phyloP scores from a whole-genome alignment of 2,329 filamentous ascomycete genomes.

The Domatiomyces catenatus region DNA sequence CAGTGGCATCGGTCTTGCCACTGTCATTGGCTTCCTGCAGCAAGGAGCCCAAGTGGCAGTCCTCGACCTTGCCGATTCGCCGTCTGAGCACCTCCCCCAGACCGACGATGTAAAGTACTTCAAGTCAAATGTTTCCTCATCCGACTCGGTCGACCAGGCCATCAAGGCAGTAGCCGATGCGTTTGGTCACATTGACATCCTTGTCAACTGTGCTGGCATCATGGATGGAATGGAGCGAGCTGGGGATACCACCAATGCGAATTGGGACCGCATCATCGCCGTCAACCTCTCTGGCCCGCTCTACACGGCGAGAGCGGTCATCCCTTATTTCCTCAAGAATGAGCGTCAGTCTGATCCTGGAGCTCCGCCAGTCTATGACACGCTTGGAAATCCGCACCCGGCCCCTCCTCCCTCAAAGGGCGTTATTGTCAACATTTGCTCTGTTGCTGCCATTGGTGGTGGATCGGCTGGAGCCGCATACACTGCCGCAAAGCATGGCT shows the following conservation, averaged over 20 bases:
- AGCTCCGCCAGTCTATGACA: slow-evolving; percentile 68
- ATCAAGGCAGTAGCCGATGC: slow-evolving; percentile 83
- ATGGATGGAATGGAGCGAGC: background rate
- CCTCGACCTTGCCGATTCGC: background rate
- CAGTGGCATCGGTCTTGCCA: slow-evolving; percentile 36
- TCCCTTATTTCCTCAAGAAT: background rate
- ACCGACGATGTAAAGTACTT: background rate
- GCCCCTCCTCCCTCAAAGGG: slow-evolving; percentile 30
- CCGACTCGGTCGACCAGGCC: slow-evolving; percentile 82
- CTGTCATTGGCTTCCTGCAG: slow-evolving; percentile 13
- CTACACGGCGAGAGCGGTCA: background rate
- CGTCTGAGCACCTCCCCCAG: background rate
- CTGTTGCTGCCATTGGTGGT: slow-evolving; percentile 23
- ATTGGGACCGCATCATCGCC: background rate
- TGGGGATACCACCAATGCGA: background rate
- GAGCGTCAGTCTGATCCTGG: background rate
- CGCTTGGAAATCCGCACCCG: slow-evolving; percentile 72
- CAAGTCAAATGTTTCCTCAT: slow-evolving; percentile 50
- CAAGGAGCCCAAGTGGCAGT: background rate
- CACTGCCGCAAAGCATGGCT: slow-evolving; percentile 39
- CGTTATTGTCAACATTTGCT: slow-evolving; percentile 29
- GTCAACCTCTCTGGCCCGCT: background rate
- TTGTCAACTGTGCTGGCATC: slow-evolving; percentile 95
- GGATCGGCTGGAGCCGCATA: slow-evolving; percentile 32
- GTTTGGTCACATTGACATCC: slow-evolving; percentile 79